These are phyloP conservation scores for Elongisporangium anandrum DNA, from an alignment of 352 stramenopile species.

Conservation along the genomic window DNA sequence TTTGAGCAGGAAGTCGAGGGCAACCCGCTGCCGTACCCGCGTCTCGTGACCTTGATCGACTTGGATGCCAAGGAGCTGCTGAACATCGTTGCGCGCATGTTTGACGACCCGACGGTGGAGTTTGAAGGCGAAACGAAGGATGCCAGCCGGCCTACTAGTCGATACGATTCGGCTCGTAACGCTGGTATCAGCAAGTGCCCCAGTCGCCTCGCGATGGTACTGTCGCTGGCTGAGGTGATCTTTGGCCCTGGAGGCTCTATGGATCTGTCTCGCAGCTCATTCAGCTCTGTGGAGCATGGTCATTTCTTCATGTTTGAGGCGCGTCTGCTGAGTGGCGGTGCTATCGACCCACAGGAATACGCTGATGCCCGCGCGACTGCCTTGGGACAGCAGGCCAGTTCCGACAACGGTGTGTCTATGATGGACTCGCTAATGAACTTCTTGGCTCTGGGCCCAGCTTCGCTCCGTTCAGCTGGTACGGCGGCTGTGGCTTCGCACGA, in stretches of 20 bases:
- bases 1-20: conserved; percentile 55
- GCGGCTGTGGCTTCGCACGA: conserved; percentile 63
- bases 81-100: conserved; percentile 74
- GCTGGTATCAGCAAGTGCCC: conserved; percentile 71
- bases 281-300: conserved; percentile 80
- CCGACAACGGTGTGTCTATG: conserved; percentile 49
- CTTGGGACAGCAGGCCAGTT: conserved; percentile 17
- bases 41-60: conserved; percentile 74
- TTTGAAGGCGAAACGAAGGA: conserved; percentile 82
- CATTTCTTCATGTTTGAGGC: conserved; percentile 91
- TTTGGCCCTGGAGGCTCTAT: conserved; percentile 38
- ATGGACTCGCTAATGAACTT: conserved; percentile 90
- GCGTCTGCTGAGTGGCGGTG: conserved; percentile 74
- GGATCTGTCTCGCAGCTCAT: conserved; percentile 34
- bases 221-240: conserved; percentile 79
- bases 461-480: conserved; percentile 37
- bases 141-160: conserved; percentile 41
- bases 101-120: conserved; percentile 79
- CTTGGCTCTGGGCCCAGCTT: conserved; percentile 67
- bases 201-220: conserved; percentile 77
- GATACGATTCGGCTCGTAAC: conserved; percentile 76
- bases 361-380: conserved; percentile 58
- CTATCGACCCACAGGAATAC: conserved; percentile 82
- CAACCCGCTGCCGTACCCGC: conserved; percentile 58
- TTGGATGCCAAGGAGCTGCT: conserved; percentile 80